Evolutionary conservation across 768 basidiomycete species (phyloP), one percentile per base, ranked within the genome.

Genomic region (Suillus americanus): DNA sequence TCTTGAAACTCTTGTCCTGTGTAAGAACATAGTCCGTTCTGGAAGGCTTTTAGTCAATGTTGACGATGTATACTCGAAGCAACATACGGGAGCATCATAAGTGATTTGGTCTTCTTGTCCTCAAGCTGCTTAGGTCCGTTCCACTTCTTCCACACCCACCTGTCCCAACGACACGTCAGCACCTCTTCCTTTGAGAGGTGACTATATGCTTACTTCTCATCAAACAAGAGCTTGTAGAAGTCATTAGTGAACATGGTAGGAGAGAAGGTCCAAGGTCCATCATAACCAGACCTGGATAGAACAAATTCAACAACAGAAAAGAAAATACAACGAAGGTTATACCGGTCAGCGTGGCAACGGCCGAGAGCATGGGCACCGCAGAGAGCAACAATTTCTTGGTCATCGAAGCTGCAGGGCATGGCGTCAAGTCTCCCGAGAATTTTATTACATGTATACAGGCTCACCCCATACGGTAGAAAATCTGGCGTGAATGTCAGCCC

Each of bases 121-220:
- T 92, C 89, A 64, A 90, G 89, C 80, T 97, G 96, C 81, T 94
- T 95, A 25, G 95, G 94, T 61, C 94, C 96, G 66, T 80, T 79
- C 95, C 97, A 98, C 78, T 95, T 97, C 79, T 85, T 91, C 95
- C 95, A 97, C n/a, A 88, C 83, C 92, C 92, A 94, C 64, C 85
- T 86, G 55, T 40, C 4, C 23, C 20, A 38, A 57, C 5, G 10
- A 41, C 20, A 18, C 3, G 12, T 59, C 35, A 59, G 7, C 6
- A 30, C 40, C 4, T 13, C 6, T 6, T 13, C 18, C 48, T 25
- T 50, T 20, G 12, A 54, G 10, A 62, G 5, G 28, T 1, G 0
- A 28, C 5, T 35, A 6, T 53, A 48, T 53, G 72, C 78, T 67
- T 78, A 91, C 86, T 87, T 93, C 83, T 97, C 95, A 70, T 89